Evolutionary conservation across 2,329 filamentous ascomycete genomes (phyloP).

Genomic region (Diaporthe citriasiana): DNA sequence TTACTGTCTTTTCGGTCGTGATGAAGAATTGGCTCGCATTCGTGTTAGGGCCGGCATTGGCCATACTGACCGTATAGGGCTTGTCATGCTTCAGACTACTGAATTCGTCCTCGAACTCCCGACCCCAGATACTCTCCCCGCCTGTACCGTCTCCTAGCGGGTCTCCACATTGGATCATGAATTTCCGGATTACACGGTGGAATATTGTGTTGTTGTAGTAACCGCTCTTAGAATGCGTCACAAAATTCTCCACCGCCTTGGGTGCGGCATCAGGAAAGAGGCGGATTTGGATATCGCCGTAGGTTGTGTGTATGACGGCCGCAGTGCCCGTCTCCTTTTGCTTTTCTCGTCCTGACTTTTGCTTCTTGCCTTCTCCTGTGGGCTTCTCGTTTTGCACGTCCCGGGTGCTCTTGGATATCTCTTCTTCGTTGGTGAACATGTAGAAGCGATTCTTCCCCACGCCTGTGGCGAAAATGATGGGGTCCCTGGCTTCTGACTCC

Average conservation of each 20-base stretch:
- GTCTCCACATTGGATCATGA: constrained; percentile 95
- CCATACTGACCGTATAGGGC: constrained; percentile 97
- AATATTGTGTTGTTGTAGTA: constrained; percentile 99
- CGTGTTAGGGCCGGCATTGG: constrained; percentile 94
- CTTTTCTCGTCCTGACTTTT: constrained; percentile 71
- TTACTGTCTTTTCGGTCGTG: constrained; percentile 93
- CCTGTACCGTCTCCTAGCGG: constrained; percentile 90
- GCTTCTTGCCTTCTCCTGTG: constrained; percentile 70
- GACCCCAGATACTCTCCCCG: constrained; percentile 93
- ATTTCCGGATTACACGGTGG: constrained; percentile 96
- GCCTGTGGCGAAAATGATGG: constrained; percentile 87
- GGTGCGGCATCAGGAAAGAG: constrained; percentile 94
- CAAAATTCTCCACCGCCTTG: constrained; percentile 97
- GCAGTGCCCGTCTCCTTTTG: constrained; percentile 80
- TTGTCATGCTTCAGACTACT: constrained; percentile 93
- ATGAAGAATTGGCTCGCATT: constrained; percentile 99
- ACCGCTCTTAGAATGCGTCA: constrained; percentile 87
- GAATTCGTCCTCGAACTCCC: constrained; percentile 93
- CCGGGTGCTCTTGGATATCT: constrained; percentile 84
- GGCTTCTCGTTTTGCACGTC: constrained; percentile 98
- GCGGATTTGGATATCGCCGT: constrained; percentile 93
- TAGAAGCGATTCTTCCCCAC: constrained; percentile 94
- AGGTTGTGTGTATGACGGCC: constrained; percentile 91
- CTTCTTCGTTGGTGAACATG: constrained; percentile 94
- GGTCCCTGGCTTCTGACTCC: constrained; percentile 91